Percentiles rank a stretch among this genome's conserved stretches.
Evolutionary conservation across 352 stramenopile genomes (phyloP).

Genomic region (Pythium diclinum): DNA sequence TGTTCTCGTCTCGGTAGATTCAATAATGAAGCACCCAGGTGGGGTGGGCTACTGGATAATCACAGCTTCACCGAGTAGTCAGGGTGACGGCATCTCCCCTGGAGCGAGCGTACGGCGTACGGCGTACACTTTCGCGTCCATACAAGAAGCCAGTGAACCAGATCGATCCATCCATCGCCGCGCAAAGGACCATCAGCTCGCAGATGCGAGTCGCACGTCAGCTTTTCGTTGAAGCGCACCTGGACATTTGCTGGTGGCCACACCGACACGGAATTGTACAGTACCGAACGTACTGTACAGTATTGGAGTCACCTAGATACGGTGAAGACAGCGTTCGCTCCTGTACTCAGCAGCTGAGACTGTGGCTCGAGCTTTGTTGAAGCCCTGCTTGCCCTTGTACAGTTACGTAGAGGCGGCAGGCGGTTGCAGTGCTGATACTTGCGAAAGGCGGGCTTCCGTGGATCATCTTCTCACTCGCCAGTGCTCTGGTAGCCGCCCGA

Average conservation of each 20-base stretch:
- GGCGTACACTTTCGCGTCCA: too few species aligned
- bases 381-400: not conserved
- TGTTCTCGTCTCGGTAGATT: too few species aligned
- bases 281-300: not conserved
- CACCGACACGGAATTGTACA: not conserved
- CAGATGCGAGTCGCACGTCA: not conserved
- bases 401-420: not conserved
- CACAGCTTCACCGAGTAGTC: too few species aligned
- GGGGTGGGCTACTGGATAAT: too few species aligned
- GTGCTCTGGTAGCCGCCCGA: not conserved
- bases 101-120: too few species aligned
- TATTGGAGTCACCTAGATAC: too few species aligned
- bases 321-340: not conserved
- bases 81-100: too few species aligned
- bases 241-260: not conserved
- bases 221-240: not conserved
- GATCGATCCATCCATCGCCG: not conserved
- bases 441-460: too few species aligned
- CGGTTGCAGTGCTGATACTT: not conserved
- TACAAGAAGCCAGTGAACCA: not conserved
- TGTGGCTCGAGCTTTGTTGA: not conserved
- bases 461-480: too few species aligned
- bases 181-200: not conserved
- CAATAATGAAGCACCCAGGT: too few species aligned
- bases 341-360: not conserved